Percentiles rank a stretch among this genome's conserved stretches.
phyloP scores from a whole-genome alignment of 371 early-diverging fungal genomes.

The Mortierella sp. region DNA sequence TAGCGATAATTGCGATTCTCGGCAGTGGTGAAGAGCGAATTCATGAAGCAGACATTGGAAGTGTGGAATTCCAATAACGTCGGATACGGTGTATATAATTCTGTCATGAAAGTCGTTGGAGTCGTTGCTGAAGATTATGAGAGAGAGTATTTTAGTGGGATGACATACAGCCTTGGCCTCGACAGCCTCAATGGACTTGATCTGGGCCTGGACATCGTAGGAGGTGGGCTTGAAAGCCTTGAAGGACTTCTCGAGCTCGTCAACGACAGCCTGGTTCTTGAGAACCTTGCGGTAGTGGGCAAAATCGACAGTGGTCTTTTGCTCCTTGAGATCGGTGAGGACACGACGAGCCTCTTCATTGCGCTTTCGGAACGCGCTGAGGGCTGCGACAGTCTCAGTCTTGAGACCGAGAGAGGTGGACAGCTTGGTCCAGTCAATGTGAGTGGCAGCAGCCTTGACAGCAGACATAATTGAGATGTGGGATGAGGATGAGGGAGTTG shows the following conservation, averaged over 20 bases:
- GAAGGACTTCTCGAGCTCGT: constrained; percentile 90
- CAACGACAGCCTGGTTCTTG: constrained; percentile 91
- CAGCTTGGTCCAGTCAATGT: constrained; percentile 92
- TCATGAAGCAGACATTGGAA: too few species aligned
- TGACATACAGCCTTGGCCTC: constrained; percentile 90
- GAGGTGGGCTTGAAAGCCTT: constrained; percentile 85
- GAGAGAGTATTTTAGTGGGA: not conserved
- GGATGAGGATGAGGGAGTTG: not conserved
- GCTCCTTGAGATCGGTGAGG: constrained; percentile 85
- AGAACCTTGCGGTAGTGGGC: constrained; percentile 86
- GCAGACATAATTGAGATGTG: constrained; percentile 59
- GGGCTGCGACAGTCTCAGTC: constrained; percentile 89
- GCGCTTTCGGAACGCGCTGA: constrained; percentile 95
- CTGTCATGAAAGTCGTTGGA: not conserved
- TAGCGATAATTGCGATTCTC: too few species aligned
- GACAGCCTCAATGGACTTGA: constrained; percentile 88
- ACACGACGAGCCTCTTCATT: constrained; percentile 92
- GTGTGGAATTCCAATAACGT: too few species aligned
- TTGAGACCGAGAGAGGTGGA: constrained; percentile 83
- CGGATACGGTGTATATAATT: too few species aligned
- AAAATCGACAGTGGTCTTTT: constrained; percentile 88
- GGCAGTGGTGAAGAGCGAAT: too few species aligned
- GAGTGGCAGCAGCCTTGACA: constrained; percentile 71
- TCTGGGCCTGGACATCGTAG: constrained; percentile 88
- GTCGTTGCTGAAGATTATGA: not conserved